These are phyloP conservation scores for Rhododendron ferrugineum DNA, from an alignment of 148 eudicot species.

Conservation along the genomic window DNA sequence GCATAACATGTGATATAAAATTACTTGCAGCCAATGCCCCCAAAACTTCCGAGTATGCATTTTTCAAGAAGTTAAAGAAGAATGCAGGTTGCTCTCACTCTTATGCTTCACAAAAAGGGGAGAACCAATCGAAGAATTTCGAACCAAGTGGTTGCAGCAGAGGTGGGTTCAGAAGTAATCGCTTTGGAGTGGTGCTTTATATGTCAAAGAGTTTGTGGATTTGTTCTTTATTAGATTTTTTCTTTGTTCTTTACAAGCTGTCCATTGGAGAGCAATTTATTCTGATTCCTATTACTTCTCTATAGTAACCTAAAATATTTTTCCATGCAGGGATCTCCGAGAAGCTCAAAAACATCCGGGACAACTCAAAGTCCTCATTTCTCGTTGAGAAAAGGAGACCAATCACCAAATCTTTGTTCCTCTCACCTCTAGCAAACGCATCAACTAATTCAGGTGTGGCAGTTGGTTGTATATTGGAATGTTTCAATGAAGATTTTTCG, in stretches of 20 bases:
- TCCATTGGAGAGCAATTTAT: not conserved
- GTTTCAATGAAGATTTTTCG: not conserved
- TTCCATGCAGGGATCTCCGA: constrained; percentile 24
- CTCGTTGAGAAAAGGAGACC: constrained; percentile 14
- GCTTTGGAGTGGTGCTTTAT: not conserved
- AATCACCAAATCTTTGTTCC: constrained; percentile 14
- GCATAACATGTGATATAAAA: not conserved
- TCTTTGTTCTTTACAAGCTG: not conserved
- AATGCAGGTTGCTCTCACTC: constrained; percentile 22
- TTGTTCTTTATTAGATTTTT: not conserved
- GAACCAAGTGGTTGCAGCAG: constrained; percentile 17
- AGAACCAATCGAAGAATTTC: constrained; percentile 13
- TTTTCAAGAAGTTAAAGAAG: constrained; percentile 61
- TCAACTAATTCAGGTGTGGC: constrained; percentile 20
- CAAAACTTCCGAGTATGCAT: constrained; percentile 78
- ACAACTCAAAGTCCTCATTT: constrained; percentile 21
- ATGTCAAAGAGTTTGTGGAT: not conserved
- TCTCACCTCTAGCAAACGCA: constrained; percentile 18
- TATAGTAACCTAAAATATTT: not conserved
- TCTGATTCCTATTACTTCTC: not conserved
- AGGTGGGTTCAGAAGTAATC: constrained; percentile 31
- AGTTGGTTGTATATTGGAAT: not conserved
- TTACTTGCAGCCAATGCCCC: constrained; percentile 41
- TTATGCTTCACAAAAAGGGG: constrained; percentile 19
- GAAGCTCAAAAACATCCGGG: not conserved